Evolutionary conservation across 78 protist species (phyloP), one percentile per base, ranked within the genome.

Genomic region (Speleostelium caveatum): DNA sequence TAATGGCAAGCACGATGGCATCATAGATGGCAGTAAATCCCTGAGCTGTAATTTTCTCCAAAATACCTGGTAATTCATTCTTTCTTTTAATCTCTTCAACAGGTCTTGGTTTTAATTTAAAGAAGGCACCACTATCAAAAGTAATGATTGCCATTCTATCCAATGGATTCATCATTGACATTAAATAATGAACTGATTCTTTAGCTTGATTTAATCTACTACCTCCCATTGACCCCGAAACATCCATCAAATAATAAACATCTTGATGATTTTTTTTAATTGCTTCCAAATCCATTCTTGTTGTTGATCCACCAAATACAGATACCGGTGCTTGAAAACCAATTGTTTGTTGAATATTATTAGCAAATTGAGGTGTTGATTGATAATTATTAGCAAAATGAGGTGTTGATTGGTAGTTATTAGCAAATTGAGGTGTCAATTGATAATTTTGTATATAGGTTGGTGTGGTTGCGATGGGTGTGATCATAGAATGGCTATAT

Each of bases 51-150:
- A 45, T 45, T 45, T 10, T 45, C 6, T 45, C 53, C n/a, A 45
- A 10, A 45, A 45, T 45, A 45, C 53, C 53, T 45, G 53, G 53
- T 45, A 45, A 45, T 45, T 45, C 53, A 45, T 10, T 10, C 6
- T 45, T 45, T 45, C 53, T 95, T 38, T 45, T 91, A 68, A 86
- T 95, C 45, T 80, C 94, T 36, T 58, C 92, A 28, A 76, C 95
- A 0, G 85, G 93, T 19, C 89, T 95, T 19, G 95, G 87, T 62
- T 93, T 93, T 61, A 87, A 94, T 32, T 95, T 86, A 60, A 58
- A 94, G 4, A 68, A 92, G 65, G 95, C 95, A 7, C 95, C 95
- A 10, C n/a, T 59, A 28, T 12, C 76, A 26, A 92, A 45, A 45
- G 53, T 45, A 10, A 45, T 45, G 53, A 45, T 45, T 45, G 53